Conservation (phyloP, 768 basidiomycete genomes). For the Flagelloscypha sp. region DNA sequence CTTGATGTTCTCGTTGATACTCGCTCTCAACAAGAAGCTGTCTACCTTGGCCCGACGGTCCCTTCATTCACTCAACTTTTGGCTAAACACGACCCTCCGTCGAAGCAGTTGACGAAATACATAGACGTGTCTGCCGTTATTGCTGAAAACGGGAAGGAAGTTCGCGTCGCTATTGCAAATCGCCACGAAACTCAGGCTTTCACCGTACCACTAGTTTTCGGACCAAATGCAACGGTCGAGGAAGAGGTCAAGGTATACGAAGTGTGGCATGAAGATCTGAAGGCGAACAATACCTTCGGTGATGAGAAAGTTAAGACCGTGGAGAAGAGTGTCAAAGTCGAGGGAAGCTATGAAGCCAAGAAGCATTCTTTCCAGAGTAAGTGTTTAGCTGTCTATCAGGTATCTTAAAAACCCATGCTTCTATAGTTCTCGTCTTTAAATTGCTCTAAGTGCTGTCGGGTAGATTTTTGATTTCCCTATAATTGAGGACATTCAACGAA, state of each 20-base stretch:
- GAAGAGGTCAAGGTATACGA: conserved; percentile 35
- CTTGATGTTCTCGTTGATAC: conserved; percentile 30
- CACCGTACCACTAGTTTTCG: conserved; percentile 29
- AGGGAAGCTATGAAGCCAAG: conserved; percentile 29
- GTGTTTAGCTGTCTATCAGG: conserved; percentile 3
- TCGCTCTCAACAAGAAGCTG: conserved; percentile 12
- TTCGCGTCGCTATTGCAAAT: conserved; percentile 50
- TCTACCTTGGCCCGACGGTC: conserved; percentile 38
- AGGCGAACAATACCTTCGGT: conserved; percentile 33
- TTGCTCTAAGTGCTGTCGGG: neutral
- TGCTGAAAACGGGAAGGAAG: conserved; percentile 20
- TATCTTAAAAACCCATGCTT: neutral
- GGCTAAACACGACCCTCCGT: conserved; percentile 23
- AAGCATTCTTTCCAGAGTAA: conserved; percentile 42
- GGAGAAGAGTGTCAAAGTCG: conserved; percentile 21
- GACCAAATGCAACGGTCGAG: conserved; percentile 18
- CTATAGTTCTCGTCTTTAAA: conserved; percentile 1
- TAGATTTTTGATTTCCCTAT: too few relatives aligned
- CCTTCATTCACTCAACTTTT: conserved; percentile 43
- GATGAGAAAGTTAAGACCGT: conserved; percentile 32
- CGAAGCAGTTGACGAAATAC: conserved; percentile 30
- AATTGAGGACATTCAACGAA: too few relatives aligned
- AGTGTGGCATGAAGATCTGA: conserved; percentile 41
- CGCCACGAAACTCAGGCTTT: conserved; percentile 32
- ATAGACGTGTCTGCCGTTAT: conserved; percentile 44